Base-by-base conservation (phyloP, 257 asterid species). In the Coffea canephora region DNA sequence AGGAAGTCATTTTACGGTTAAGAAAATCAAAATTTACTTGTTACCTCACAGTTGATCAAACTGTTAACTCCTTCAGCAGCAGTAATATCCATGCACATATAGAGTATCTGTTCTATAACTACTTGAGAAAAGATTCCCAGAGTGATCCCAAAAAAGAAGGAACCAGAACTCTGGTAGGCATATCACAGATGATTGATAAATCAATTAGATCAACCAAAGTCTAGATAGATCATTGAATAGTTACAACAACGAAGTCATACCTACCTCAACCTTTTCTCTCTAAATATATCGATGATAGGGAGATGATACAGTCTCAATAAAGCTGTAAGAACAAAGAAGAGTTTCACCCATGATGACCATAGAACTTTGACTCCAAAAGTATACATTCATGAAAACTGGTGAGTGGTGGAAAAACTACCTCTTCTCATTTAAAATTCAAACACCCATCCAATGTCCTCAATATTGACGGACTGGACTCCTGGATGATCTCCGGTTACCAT, bases 251-350 rank as follows among this genome's bases (percentile, higher is more conserved):
- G 65, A 77, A 84, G 85, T 70, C 69, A 86, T 85, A 83, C 87
- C 91, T 92, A 93, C 99, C 99, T 92, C 97, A 86, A 85, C 83
- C 89, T 81, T 92, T 88, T 87, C 91, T 85, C 93, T 86, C 84
- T 87, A 87, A 88, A 78, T 81, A 91, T 87, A 91, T 84, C 79
- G 96, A 88, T 85, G 98, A 91, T 84, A 92, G 91, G 82, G 90
- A 87, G 93, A 87, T 79, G 91, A 82, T 83, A 87, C 78, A 85
- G 90, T 89, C 91, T 89, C 90, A 90, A 85, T 72, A 90, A 87
- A 87, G 94, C 98, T 95, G 98, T 95, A 95, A 93, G 94, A 89
- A 89, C 90, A 93, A 90, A 88, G 88, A 86, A 85, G 90, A 92
- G 80, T 84, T 91, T 88, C 88, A 92, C 95, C 86, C 94, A 85